Evolutionary conservation across 441 rosid species (phyloP), one percentile per base, ranked within the genome.

Genomic region (Euphorbia schlechtendalii): DNA sequence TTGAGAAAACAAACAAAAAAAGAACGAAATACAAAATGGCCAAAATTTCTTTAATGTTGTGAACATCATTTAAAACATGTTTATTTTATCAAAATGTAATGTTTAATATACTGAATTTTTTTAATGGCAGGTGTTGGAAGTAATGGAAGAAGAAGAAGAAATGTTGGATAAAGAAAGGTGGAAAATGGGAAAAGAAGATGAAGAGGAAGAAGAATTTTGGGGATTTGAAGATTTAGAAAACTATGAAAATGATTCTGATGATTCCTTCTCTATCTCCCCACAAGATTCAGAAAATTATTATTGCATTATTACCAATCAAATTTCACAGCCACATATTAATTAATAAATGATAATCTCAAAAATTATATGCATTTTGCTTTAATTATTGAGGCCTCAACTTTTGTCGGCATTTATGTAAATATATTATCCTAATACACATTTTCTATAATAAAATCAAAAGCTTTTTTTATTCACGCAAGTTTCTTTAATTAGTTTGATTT

Each of bases 161-260:
- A 78, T 86, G 17, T 59, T 76, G 22, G 86, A 84, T 34, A 69
- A 75, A 34, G 96, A 84, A 71, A 84, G 71, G 68, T 93, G 98
- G 98, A 83, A 78, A 71, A 84, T 85, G 92, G 83, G 88, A 25
- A 86, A 75, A 64, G 89, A 86, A 59, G 98, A 85, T 69, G 88
- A 87, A 18, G 82, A 81, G 18, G 92, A 81, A 20, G 89, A 82
- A 71, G 89, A 86, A 57, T 81, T 86, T 65, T 93, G 90, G 96
- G 95, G 95, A n/a, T 90, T 85, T 69, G 96, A 90, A 75, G 98
- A 93, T 73, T 79, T 93, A 18, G 98, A 88, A 67, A 46, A 46
- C 17, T 79, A 77, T 69, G 91, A 90, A 52, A 80, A 65, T 68
- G 84, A 80, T 70, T 2, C 34, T 32, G 6, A 32, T 32, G 69